These are phyloP conservation scores for Candida silvicultrix DNA, from an alignment of 805 yeast genomes.

Conservation along the genomic window DNA sequence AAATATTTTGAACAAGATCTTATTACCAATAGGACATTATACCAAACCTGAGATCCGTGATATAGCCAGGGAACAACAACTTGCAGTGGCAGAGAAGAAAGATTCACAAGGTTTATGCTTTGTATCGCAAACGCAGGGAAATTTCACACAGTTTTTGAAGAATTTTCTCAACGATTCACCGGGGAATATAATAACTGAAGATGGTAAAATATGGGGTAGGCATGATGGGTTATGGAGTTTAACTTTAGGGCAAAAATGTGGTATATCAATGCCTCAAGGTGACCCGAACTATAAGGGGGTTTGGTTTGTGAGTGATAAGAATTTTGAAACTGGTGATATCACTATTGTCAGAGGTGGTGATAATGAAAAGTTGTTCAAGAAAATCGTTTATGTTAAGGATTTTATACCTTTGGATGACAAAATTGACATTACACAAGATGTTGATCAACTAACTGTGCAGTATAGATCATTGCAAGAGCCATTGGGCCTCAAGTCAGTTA, in stretches of 20 bases:
- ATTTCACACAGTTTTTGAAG: conserved; percentile 63
- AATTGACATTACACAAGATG: conserved; percentile 6
- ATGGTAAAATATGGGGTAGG: conserved; percentile 69
- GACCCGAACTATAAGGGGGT: conserved; percentile 66
- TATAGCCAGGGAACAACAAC: conserved; percentile 46
- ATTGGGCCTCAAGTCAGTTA: conserved; percentile 26
- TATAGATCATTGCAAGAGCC: conserved; percentile 71
- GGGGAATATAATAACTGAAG: conserved; percentile 75
- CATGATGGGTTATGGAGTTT: conserved; percentile 92
- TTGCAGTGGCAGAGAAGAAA: conserved; percentile 70
- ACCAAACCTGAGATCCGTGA: conserved; percentile 69
- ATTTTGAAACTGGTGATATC: conserved; percentile 57
- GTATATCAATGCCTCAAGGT: conserved; percentile 85
- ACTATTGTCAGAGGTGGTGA: conserved; percentile 72
- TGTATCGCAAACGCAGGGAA: conserved; percentile 56
- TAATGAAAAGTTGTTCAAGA: conserved; percentile 46
- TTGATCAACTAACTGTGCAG: conserved; percentile 41
- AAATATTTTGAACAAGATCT: conserved; percentile 36
- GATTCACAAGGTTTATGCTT: conserved; percentile 96
- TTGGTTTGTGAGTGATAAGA: conserved; percentile 84
- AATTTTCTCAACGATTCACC: conserved; percentile 70
- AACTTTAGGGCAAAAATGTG: conserved; percentile 86
- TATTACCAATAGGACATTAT: conserved; percentile 79
- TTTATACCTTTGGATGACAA: conserved; percentile 21
- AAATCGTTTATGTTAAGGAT: conserved; percentile 33